Evolutionary conservation across 1,284 basidiomycete species (phyloP).

Genomic region (Fomitiporia mediterranea): DNA sequence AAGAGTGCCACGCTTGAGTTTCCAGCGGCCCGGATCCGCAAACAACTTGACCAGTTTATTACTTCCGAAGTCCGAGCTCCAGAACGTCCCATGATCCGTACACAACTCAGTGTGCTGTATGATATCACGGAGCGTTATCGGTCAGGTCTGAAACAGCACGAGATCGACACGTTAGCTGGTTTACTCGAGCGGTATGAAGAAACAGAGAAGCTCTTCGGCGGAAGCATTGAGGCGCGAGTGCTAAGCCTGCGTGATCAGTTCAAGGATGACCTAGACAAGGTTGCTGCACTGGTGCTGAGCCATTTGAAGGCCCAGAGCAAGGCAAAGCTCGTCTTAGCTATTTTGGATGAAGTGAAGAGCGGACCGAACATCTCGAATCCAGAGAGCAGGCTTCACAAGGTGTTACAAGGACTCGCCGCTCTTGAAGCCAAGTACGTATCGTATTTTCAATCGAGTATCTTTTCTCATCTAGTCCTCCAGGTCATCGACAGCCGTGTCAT

Average conservation of each 20-base stretch:
- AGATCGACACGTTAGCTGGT: constrained; percentile 68
- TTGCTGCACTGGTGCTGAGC: constrained; percentile 84
- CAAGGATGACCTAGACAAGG: constrained; percentile 90
- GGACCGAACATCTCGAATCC: constrained; percentile 69
- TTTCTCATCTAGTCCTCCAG: constrained; percentile 33
- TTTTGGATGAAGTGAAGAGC: constrained; percentile 88
- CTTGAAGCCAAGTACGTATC: constrained; percentile 79
- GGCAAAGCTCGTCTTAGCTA: constrained; percentile 78
- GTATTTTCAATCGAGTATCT: not conserved
- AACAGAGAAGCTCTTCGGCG: constrained; percentile 90
- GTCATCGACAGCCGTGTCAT: constrained; percentile 82
- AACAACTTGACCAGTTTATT: constrained; percentile 80
- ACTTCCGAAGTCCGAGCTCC: constrained; percentile 77
- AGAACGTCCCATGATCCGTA: constrained; percentile 74
- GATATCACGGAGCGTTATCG: constrained; percentile 81
- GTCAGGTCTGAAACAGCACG: constrained; percentile 84
- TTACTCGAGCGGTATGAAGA: constrained; percentile 74
- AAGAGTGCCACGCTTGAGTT: constrained; percentile 77
- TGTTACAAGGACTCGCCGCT: constrained; percentile 75
- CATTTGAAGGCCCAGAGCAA: constrained; percentile 96
- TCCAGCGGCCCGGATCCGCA: constrained; percentile 79
- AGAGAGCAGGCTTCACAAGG: constrained; percentile 65
- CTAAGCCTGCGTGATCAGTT: constrained; percentile 87
- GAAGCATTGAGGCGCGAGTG: constrained; percentile 90
- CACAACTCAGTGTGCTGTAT: constrained; percentile 68